Base-by-base conservation (phyloP, 1,284 basidiomycete species). In the Phlebopus sp. region DNA sequence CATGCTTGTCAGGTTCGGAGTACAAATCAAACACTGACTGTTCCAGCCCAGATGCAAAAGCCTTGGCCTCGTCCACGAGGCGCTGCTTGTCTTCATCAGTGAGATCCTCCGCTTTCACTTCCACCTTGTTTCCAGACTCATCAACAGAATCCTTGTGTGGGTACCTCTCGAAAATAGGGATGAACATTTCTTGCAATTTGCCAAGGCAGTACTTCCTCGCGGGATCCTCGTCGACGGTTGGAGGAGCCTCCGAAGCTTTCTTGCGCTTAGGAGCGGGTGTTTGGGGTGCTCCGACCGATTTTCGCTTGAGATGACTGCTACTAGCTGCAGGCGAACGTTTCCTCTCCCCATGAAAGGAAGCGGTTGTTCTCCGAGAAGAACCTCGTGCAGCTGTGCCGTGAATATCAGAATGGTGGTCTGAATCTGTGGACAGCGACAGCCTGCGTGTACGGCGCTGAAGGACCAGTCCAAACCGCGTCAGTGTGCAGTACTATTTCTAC, bases 1-100 rank as follows among this genome's bases (percentile, higher is more conserved):
- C 86, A 55, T 73, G 68, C 68, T 87, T 90, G 69, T 92, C 91
- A 29, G 78, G 80, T 62, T 91, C 88, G 52, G 78, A 72, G 59
- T 88, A 88, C 41, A 78, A 75, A 42, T 86, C 84, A 62, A 79
- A 90, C 37, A 90, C 65, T 60, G 77, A 83, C 55, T 75, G 71
- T 67, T 91, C 89, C 51, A 91, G 75, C 46, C 84, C 80, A 43
- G 69, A 64, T 51, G 85, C 77, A 68, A 84, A 91, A 37, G 67
- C 64, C 49, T 76, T 77, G 19, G 83, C 82, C 35, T 71, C 73
- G 32, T 74, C 68, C 53, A 80, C 69, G 45, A 86, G 53, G 29
- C 62, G 64, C 34, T 73, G 70, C 59, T 75, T 81, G 59, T 85
- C 79, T 45, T 82, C 82, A n/a, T 80, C 77, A 10, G 72, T 75